Evolutionary conservation across 2,329 filamentous ascomycete species (phyloP).

Genomic region (Clonostachys rosea): DNA sequence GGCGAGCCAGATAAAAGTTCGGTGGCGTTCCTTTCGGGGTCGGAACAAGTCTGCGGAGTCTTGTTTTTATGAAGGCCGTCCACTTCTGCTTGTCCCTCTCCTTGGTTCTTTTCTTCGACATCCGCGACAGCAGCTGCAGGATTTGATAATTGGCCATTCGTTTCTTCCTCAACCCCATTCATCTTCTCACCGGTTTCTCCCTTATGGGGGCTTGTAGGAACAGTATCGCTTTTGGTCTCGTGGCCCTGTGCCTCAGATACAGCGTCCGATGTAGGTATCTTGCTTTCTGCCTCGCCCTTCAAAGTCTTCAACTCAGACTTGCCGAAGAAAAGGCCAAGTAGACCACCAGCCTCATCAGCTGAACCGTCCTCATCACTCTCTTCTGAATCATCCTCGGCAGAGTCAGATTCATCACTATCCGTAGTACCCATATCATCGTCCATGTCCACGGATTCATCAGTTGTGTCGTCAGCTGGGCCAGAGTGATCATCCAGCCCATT

Average conservation of each 20-base stretch:
- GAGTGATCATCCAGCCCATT: constrained; percentile 8
- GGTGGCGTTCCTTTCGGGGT: too few species aligned
- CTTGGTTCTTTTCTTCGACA: too few species aligned
- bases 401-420: constrained; percentile 34
- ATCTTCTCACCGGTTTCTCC: not conserved
- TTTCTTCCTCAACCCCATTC: constrained; percentile 1
- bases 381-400: constrained; percentile 34
- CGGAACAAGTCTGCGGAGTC: too few species aligned
- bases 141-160: not conserved
- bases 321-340: constrained; percentile 54
- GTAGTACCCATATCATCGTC: constrained; percentile 61
- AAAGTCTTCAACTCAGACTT: constrained; percentile 53
- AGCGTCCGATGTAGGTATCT: too few species aligned
- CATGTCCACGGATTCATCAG: constrained; percentile 65
- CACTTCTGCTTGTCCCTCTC: too few species aligned
- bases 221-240: not conserved
- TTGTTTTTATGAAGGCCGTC: too few species aligned
- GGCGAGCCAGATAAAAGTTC: too few species aligned
- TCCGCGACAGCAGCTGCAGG: too few species aligned
- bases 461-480: constrained; percentile 40
- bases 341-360: constrained; percentile 27
- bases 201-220: not conserved
- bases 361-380: constrained; percentile 31
- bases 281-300: constrained; percentile 28
- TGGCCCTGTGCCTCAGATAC: too few species aligned